Evolutionary conservation across 129 eudicot genomes (phyloP), one percentile per base, ranked within the genome.

Genomic region (Heracleum sosnowskyi): DNA sequence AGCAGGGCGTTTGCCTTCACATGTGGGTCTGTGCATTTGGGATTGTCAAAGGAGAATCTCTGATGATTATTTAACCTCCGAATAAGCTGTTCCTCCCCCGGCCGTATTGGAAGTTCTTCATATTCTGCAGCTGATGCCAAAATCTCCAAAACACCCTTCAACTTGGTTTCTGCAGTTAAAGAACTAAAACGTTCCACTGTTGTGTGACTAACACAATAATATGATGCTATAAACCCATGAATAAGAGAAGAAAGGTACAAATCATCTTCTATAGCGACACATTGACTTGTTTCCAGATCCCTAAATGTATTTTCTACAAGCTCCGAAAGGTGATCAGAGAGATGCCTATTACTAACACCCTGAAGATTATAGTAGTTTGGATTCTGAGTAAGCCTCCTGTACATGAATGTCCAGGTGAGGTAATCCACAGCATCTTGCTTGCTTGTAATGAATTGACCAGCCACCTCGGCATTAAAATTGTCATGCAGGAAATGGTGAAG

Each of bases 381-480:
- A 76, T 93, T 91, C 82, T 88, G 98, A 24, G 98, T 86, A 22
- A 93, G 96, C 80, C 98, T 91, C 71, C 98, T 80, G 66, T 91
- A 91, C 91, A 93, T 87, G 74, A 93, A 93, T 11, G 98, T 91
- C 97, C 98, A 93, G 2, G 98, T 93, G 6, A 93, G 85, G 79
- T 93, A 93, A 73, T 93, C 97, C 81, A 93, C 97, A 5, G 96
- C 97, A 64, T 91, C 98, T 84, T 93, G 98, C 86, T 93, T 91
- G 82, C 80, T 89, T 35, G 89, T 84, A 40, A 94, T 87, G 39
- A 94, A 90, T 69, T 88, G 91, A 63, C 81, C 93, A 4, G 89
- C 97, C 13, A 94, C 84, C 80, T 94, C 98, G 0, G 98, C 93
- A 75, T 94, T 91, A 76, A 91, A 41, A 84, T 88, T 91, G 80